Evolutionary conservation across 768 basidiomycete genomes (phyloP), one percentile per base, ranked within the genome.

Genomic region (Leccinum aurantiacum): DNA sequence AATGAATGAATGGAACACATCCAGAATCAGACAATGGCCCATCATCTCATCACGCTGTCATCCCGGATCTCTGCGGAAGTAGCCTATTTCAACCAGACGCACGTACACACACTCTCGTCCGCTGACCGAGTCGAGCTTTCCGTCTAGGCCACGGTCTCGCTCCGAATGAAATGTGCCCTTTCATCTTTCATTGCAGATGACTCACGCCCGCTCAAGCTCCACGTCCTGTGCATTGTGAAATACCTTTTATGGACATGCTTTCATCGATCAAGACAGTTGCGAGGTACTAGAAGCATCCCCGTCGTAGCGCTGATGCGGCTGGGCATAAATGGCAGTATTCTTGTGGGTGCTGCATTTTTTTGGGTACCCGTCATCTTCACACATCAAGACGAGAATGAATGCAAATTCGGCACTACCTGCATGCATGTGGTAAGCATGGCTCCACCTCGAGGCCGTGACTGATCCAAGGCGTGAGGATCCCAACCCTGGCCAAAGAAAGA

Each of bases 371-470:
- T 62, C 66, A 52, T 51, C 59, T 64, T 67, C 68, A 56, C 63
- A 68, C 63, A 68, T 65, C 65, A 63, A 51, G 53, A 59, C 65
- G 62, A 67, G 71, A 72, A 71, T 62, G 64, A 71, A 69, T 48
- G 63, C 70, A 69, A 72, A 71, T 69, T 67, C 64, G 71, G 72
- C 31, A 67, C 65, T 60, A 37, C 29, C 44, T 52, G 63, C 53
- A 57, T 64, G 63, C 72, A 69, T 70, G 74, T 73, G 73, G 70
- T 58, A 61, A 63, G 65, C 72, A 75, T 64, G 71, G 68, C 56
- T 66, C 68, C 64, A 63, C 71, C 71, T 74, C 70, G 72, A 73
- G 72, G 70, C 31, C 53, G 71, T 72, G 74, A 75, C 64, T 70
- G 74, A 73, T 74, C 56, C 2, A 59, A 73, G 63, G 58, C 51